Conservation (phyloP, 257 asterid species). For the Perilla frutescens region DNA sequence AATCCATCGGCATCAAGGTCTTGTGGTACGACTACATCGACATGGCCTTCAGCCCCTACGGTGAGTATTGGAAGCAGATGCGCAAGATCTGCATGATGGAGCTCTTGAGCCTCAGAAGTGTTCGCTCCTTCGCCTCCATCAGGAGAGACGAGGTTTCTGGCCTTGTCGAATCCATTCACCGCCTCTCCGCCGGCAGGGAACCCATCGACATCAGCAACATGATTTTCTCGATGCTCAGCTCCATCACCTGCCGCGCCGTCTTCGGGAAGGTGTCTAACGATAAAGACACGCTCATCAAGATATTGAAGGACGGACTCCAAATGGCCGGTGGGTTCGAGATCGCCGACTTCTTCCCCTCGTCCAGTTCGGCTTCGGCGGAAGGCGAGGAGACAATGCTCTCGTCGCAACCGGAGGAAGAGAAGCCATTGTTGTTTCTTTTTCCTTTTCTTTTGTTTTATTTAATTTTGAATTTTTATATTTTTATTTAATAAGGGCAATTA, state of each 20-base stretch:
- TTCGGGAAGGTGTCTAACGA: constrained; percentile 31
- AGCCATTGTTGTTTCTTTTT: too few species aligned
- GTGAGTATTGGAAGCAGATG: constrained; percentile 41
- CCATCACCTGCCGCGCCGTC: constrained; percentile 35
- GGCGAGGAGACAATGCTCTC: too few species aligned
- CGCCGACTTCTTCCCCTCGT: constrained; percentile 33
- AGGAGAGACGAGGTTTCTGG: constrained; percentile 28
- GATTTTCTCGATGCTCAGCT: constrained; percentile 19
- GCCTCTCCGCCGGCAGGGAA: neutral
- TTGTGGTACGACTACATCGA: constrained; percentile 33
- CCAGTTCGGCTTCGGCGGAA: too few species aligned
- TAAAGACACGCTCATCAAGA: neutral
- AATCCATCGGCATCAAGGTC: constrained; percentile 10
- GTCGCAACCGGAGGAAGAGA: too few species aligned
- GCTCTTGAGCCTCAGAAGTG: constrained; percentile 32
- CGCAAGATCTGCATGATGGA: constrained; percentile 20
- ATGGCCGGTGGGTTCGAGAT: constrained; percentile 32
- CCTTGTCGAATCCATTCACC: neutral
- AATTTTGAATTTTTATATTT: too few species aligned
- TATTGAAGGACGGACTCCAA: neutral
- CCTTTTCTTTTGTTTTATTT: too few species aligned
- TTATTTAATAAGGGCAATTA: too few species aligned
- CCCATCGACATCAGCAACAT: constrained; percentile 13
- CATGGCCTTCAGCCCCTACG: constrained; percentile 29
- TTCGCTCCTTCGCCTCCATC: constrained; percentile 29